phyloP scores from a whole-genome alignment of 2,329 filamentous ascomycete genomes.

The Daldinia eschscholtzii region DNA sequence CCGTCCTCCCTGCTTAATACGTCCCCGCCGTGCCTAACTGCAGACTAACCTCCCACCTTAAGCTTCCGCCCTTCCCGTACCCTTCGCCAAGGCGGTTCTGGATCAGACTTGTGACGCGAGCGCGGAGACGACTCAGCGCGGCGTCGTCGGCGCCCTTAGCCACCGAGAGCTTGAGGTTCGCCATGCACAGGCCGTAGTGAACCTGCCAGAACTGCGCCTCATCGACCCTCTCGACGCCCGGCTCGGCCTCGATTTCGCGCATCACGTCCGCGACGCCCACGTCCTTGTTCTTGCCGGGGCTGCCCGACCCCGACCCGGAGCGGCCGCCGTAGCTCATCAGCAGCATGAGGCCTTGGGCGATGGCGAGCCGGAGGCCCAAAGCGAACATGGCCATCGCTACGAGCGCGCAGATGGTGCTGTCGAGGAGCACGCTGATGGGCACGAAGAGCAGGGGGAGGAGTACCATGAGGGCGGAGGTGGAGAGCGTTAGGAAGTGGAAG shows the following conservation, averaged over 20 bases:
- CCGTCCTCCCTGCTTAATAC: conserved; percentile 14
- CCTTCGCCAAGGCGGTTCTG: conserved; percentile 88
- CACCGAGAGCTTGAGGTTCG: conserved; percentile 86
- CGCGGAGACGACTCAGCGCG: conserved; percentile 77
- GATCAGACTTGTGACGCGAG: conserved; percentile 81
- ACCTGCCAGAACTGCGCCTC: conserved; percentile 99
- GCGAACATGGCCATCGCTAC: conserved; percentile 91
- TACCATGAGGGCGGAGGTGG: conserved; percentile 83
- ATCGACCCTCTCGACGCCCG: conserved; percentile 80
- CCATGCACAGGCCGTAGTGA: conserved; percentile 96
- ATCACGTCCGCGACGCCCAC: conserved; percentile 78
- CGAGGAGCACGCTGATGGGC: conserved; percentile 84
- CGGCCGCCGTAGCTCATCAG: conserved; percentile 84
- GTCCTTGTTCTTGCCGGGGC: conserved; percentile 54
- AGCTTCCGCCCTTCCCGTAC: conserved; percentile 81
- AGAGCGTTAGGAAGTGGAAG: conserved; percentile 92
- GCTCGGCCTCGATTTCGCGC: conserved; percentile 85
- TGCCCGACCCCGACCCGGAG: conserved; percentile 35
- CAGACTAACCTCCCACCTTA: conserved; percentile 93
- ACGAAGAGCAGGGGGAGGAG: conserved; percentile 85
- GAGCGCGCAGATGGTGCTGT: conserved; percentile 82
- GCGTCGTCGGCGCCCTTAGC: conserved; percentile 74
- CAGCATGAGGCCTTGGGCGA: conserved; percentile 91
- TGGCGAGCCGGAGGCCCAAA: conserved; percentile 84
- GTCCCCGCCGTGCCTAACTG: conserved; percentile 70